A percentile compares a stretch with the other conserved stretches of the same genome.
Evolutionary conservation across 2,329 filamentous ascomycete species (phyloP).

Genomic region (Pseudogymnoascus sp.): DNA sequence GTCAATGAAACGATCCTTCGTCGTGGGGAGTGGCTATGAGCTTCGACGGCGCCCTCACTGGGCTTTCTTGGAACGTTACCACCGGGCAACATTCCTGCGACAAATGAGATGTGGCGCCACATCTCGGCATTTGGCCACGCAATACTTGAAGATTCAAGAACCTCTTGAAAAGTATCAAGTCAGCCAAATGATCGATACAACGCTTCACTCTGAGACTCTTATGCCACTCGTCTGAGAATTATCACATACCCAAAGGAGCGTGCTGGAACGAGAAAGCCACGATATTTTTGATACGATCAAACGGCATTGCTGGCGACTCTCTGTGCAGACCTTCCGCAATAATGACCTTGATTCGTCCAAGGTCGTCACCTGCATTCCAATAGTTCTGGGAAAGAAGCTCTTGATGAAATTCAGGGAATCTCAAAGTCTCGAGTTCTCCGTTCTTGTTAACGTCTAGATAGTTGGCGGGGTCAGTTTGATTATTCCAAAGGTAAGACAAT

Average conservation of each 20-base stretch:
- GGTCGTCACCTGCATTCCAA: constrained; percentile 63
- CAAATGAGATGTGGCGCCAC: constrained; percentile 47
- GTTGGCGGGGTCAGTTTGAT: neutral
- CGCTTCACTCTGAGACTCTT: neutral
- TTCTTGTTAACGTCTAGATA: constrained; percentile 23
- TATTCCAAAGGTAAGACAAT: neutral
- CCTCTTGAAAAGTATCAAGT: constrained; percentile 40
- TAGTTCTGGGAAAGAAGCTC: constrained; percentile 60
- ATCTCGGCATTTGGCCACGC: constrained; percentile 71
- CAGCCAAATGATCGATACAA: neutral
- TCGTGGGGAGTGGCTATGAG: constrained; percentile 55
- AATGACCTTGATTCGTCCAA: constrained; percentile 68
- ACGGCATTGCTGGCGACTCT: constrained; percentile 41
- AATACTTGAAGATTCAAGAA: constrained; percentile 64
- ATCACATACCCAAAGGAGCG: constrained; percentile 59
- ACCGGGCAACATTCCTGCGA: constrained; percentile 24
- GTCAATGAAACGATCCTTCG: constrained; percentile 23
- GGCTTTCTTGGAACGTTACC: constrained; percentile 29
- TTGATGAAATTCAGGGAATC: constrained; percentile 63
- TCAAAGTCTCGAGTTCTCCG: constrained; percentile 52
- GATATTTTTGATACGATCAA: constrained; percentile 62
- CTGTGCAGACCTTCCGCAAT: constrained; percentile 64
- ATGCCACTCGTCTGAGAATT: neutral
- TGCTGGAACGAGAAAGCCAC: constrained; percentile 79
- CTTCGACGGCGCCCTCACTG: constrained; percentile 41